phyloP scores from a whole-genome alignment of 164 flowering plant species.

The Umbellularia californica region DNA sequence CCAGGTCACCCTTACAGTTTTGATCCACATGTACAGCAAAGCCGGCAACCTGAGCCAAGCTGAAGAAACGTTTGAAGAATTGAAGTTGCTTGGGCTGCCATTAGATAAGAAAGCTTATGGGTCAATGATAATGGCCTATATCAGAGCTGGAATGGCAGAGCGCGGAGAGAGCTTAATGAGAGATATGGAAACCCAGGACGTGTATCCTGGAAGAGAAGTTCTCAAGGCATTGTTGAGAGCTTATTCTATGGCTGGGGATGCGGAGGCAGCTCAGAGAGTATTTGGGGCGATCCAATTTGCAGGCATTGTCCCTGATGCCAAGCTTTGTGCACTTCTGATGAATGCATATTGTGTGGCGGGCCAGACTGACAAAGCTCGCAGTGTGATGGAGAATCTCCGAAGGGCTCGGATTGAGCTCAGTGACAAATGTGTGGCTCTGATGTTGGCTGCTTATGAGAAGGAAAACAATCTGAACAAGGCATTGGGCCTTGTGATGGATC shows the following conservation, averaged over 20 bases:
- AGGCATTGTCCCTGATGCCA: conserved; percentile 65
- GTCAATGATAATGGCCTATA: conserved; percentile 85
- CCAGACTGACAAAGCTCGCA: conserved; percentile 42
- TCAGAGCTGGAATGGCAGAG: conserved; percentile 63
- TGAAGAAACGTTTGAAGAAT: conserved; percentile 63
- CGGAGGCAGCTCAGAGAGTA: conserved; percentile 74
- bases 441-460: conserved; percentile 63
- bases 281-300: conserved; percentile 74
- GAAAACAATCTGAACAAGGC: conserved; percentile 59
- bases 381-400: conserved; percentile 70
- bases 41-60: conserved; percentile 61
- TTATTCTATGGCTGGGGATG: conserved; percentile 64
- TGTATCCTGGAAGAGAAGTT: conserved; percentile 68
- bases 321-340: conserved; percentile 68
- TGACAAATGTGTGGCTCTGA: conserved; percentile 67
- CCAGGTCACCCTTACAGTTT: conserved; percentile 67
- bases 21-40: conserved; percentile 83
- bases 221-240: conserved; percentile 88
- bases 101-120: conserved; percentile 78
- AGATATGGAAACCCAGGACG: conserved; percentile 71
- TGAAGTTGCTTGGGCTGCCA: conserved; percentile 62
- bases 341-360: conserved; percentile 71
- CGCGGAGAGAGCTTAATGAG: conserved; percentile 52
- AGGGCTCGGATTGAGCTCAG: conserved; percentile 60
- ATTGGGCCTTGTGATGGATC: conserved; percentile 47